Percentiles rank a stretch among this genome's conserved stretches.
Conservation (phyloP, 2,329 filamentous ascomycete genomes). For the Phoma sp. region DNA sequence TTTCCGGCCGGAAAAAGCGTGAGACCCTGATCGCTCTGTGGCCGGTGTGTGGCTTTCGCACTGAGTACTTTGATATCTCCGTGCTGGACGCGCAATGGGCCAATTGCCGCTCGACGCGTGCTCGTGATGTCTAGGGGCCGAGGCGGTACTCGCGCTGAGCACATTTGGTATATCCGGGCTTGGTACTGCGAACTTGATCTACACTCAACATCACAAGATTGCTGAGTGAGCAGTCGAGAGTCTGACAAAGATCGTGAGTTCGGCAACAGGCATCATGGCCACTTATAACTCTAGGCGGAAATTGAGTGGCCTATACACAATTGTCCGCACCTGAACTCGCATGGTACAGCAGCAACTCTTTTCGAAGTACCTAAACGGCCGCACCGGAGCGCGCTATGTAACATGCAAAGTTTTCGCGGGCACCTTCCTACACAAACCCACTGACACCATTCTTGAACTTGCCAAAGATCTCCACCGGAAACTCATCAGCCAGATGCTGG, state of each 20-base stretch:
- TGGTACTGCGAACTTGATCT: background rate
- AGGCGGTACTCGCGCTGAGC: background rate
- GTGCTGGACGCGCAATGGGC: background rate
- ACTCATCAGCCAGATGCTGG: constrained; percentile 63
- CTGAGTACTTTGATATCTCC: background rate
- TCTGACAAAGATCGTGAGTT: background rate
- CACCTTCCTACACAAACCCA: constrained; percentile 21
- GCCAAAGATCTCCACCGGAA: constrained; percentile 62
- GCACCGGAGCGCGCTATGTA: too few species aligned
- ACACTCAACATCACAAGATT: background rate
- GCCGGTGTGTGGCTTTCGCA: background rate
- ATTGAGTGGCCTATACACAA: too few species aligned
- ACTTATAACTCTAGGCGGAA: too few species aligned
- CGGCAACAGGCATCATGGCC: background rate
- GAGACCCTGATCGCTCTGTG: background rate
- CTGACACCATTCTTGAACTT: constrained; percentile 29
- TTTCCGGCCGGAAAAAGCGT: constrained; percentile 6
- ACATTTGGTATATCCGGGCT: background rate
- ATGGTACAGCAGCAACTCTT: too few species aligned
- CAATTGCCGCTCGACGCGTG: too few species aligned
- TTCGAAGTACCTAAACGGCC: too few species aligned
- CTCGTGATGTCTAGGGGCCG: background rate
- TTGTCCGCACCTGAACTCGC: too few species aligned
- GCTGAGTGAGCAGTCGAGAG: background rate
- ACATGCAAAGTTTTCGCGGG: too few species aligned